Percentiles rank a stretch among this genome's conserved stretches.
Evolutionary conservation across 192 early-diverging fungal genomes (phyloP).

Genomic region (Podila horticola): DNA sequence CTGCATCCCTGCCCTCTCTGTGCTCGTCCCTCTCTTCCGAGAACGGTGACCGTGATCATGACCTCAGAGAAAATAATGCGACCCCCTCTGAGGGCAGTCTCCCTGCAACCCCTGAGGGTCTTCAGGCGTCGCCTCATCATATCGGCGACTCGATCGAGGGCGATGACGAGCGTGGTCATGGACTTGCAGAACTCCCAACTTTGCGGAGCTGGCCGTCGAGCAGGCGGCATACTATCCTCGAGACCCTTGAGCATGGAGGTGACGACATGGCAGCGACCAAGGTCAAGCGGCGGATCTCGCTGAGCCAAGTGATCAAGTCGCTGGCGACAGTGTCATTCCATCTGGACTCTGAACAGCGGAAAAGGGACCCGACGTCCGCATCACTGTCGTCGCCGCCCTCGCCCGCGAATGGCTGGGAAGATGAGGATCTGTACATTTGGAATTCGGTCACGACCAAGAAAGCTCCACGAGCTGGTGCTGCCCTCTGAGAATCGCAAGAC

Average conservation of each 20-base stretch:
- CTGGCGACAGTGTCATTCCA: constrained; percentile 5
- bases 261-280: constrained; percentile 5
- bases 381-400: constrained; percentile 1
- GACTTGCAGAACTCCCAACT: background rate
- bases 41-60: background rate
- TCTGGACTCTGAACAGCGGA: constrained; percentile 4
- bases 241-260: background rate
- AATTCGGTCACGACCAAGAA: constrained; percentile 36
- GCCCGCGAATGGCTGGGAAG: background rate
- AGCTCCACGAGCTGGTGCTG: background rate
- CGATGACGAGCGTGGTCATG: too few relatives aligned
- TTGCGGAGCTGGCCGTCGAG: background rate
- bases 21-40: constrained; percentile 9
- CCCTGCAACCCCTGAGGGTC: too few relatives aligned
- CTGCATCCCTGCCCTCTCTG: constrained; percentile 16
- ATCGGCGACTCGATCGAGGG: too few relatives aligned
- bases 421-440: constrained; percentile 30
- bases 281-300: constrained; percentile 30
- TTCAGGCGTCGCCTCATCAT: too few relatives aligned
- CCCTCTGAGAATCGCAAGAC: background rate
- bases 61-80: background rate
- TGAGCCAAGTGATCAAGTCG: constrained; percentile 27
- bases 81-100: background rate
- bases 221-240: background rate
- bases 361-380: background rate